These are phyloP conservation scores for Aphanomyces euteiches DNA, from an alignment of 352 stramenopile species.

Conservation along the genomic window DNA sequence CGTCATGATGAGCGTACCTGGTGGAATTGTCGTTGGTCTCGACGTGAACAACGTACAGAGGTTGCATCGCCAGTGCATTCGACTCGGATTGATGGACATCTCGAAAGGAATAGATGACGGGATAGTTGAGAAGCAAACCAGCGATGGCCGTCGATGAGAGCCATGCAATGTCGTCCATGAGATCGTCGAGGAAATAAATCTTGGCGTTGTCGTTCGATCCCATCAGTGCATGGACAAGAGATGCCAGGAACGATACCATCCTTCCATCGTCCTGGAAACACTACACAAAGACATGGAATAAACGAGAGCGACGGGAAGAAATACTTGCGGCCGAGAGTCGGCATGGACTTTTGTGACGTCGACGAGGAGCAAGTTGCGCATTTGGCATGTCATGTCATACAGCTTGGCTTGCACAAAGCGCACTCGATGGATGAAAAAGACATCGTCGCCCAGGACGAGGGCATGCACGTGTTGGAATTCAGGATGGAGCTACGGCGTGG, in stretches of 20 bases:
- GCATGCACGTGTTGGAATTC: background rate
- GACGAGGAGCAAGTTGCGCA: background rate
- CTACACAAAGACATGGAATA: background rate
- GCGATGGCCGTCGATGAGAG: slow-evolving; percentile 3
- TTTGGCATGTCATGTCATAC: background rate
- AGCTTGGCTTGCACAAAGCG: background rate
- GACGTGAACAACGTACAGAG: background rate
- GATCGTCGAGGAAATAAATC: no score
- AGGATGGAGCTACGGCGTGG: background rate
- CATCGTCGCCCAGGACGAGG: slow-evolving; percentile 3
- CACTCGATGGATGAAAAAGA: slow-evolving; percentile 16
- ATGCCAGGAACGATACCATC: no score
- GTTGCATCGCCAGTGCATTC: slow-evolving; percentile 15
- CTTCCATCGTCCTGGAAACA: no score
- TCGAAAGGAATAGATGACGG: slow-evolving; percentile 12
- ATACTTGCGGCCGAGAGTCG: background rate
- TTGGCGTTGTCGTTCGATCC: no score
- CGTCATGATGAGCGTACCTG: background rate
- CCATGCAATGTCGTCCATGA: background rate
- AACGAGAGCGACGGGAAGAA: background rate
- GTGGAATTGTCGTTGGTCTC: background rate
- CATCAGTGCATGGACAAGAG: no score
- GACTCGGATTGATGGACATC: no score
- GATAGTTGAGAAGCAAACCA: slow-evolving; percentile 15
- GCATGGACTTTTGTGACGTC: slow-evolving; percentile 12